A percentile compares a stretch with the other conserved stretches of the same genome.
phyloP scores from a whole-genome alignment of 2,329 filamentous ascomycete genomes.

The Fusarium sp. region DNA sequence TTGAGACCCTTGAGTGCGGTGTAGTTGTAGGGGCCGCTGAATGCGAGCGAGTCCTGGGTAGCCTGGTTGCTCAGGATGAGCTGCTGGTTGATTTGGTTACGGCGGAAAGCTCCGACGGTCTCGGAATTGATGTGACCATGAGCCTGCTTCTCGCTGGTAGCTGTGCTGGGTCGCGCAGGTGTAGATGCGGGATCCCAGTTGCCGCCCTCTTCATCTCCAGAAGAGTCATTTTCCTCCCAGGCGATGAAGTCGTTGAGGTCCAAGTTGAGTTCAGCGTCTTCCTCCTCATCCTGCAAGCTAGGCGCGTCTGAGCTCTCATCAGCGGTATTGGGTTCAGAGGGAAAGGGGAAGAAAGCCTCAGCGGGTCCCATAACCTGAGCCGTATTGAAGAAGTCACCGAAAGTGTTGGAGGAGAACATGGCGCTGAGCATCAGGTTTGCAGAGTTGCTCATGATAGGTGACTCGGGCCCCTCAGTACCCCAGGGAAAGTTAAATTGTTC shows the following conservation, averaged over 20 bases:
- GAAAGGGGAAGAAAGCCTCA: conserved; percentile 78
- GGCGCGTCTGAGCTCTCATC: conserved; percentile 55
- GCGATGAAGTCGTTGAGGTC: conserved; percentile 78
- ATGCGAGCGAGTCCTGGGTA: conserved; percentile 68
- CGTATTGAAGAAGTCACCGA: conserved; percentile 65
- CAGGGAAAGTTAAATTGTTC: conserved; percentile 63
- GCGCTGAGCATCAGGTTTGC: conserved; percentile 82
- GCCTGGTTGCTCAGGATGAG: conserved; percentile 67
- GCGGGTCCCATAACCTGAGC: conserved; percentile 75
- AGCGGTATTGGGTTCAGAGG: conserved; percentile 64
- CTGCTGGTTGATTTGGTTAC: conserved; percentile 69
- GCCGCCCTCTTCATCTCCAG: conserved; percentile 65
- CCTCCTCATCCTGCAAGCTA: conserved; percentile 58
- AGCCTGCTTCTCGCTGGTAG: conserved; percentile 56
- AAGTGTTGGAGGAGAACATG: conserved; percentile 66
- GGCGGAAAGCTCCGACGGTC: conserved; percentile 81
- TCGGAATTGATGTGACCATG: conserved; percentile 69
- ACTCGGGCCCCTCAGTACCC: conserved; percentile 52
- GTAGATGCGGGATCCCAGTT: conserved; percentile 61
- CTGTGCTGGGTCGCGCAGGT: conserved; percentile 58
- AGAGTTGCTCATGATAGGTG: conserved; percentile 70
- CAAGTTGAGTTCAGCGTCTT: conserved; percentile 70
- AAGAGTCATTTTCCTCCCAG: conserved; percentile 66
- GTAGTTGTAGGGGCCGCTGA: conserved; percentile 67
- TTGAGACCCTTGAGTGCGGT: conserved; percentile 70